Evolutionary conservation across 805 yeast species (phyloP).

Genomic region (Kazachstania psychrophila): DNA sequence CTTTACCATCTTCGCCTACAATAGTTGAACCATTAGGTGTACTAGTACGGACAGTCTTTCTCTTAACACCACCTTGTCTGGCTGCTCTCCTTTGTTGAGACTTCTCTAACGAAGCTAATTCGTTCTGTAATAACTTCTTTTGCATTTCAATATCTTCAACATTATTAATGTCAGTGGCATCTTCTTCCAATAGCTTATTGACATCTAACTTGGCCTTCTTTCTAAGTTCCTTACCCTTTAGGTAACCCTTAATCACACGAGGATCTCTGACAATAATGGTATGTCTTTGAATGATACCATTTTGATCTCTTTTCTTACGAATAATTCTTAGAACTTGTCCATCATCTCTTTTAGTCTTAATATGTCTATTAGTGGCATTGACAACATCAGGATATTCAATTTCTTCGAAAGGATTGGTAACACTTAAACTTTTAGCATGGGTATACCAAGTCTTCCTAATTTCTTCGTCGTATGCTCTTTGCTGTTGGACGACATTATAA

Average conservation of each 20-base stretch:
- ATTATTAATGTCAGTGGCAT: conserved; percentile 40
- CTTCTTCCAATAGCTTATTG: conserved; percentile 27
- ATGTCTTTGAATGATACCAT: conserved; percentile 76
- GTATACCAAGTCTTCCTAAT: conserved; percentile 82
- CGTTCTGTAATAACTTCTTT: conserved; percentile 69
- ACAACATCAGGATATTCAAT: conserved; percentile 30
- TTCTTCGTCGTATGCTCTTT: conserved; percentile 85
- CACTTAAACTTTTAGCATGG: conserved; percentile 54
- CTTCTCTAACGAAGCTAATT: conserved; percentile 72
- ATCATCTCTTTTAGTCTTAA: conserved; percentile 22
- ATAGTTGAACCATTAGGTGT: too few relatives aligned
- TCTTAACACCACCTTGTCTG: conserved; percentile 42
- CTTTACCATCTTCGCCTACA: conserved; percentile 15
- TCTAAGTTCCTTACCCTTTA: conserved; percentile 53
- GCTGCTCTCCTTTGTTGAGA: conserved; percentile 59
- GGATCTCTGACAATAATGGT: conserved; percentile 77
- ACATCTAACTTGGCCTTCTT: conserved; percentile 65
- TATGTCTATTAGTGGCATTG: conserved; percentile 28
- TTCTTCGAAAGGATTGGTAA: conserved; percentile 32
- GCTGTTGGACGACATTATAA: conserved; percentile 77
- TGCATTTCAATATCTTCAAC: conserved; percentile 73
- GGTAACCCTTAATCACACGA: conserved; percentile 74
- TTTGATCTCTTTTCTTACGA: conserved; percentile 70
- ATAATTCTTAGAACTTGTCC: conserved; percentile 52
- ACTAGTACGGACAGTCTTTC: too few relatives aligned